Evolutionary conservation across 202 grass and related monocot genomes (phyloP).

Genomic region (Cymbopogon flexuosus): DNA sequence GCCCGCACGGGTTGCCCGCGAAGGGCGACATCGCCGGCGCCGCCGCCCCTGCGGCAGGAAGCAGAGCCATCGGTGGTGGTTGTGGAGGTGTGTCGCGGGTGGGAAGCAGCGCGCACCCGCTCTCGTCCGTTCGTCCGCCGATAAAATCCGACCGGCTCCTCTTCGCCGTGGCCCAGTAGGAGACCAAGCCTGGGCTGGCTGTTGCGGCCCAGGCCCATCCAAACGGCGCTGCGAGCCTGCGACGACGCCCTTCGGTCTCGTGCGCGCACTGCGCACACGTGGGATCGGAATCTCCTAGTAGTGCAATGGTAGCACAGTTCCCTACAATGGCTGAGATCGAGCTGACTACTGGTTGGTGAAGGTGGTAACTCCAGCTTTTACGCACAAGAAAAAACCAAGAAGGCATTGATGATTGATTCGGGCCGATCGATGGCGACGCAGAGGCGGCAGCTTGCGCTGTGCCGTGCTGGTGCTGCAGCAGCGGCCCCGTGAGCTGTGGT

Average conservation of each 20-base stretch:
- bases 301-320: background rate
- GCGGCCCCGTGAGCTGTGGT: constrained; percentile 38
- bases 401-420: constrained; percentile 24
- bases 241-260: background rate
- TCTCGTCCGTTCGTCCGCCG: constrained; percentile 34
- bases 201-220: background rate
- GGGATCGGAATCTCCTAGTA: background rate
- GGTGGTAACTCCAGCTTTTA: constrained; percentile 29
- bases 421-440: background rate
- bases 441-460: background rate
- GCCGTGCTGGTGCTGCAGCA: background rate
- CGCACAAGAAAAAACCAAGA: background rate
- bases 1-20: background rate
- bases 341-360: constrained; percentile 11
- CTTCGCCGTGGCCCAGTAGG: background rate
- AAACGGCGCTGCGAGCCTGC: background rate
- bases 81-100: background rate
- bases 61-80: constrained; percentile 35
- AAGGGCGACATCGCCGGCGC: background rate
- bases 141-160: background rate
- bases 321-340: background rate
- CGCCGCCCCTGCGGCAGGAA: background rate
- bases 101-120: background rate
- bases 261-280: background rate
- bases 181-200: background rate